Conservation (phyloP, 148 eudicot genomes). For the Chenopodium quinoa region DNA sequence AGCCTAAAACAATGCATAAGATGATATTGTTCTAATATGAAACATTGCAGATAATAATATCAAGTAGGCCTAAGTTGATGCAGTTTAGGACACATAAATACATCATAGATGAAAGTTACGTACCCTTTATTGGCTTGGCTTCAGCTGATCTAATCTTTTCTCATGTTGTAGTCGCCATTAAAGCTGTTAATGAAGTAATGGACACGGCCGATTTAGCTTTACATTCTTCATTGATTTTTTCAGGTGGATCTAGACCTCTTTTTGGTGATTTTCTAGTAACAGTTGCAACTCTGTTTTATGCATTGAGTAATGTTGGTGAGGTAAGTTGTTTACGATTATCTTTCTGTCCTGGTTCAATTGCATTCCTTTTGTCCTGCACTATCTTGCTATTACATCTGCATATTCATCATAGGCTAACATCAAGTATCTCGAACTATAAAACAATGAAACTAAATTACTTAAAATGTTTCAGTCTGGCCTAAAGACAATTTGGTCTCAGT, state of each 20-base stretch:
- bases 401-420: not conserved
- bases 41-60: not conserved
- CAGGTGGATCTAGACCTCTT: conserved; percentile 87
- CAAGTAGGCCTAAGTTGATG: not conserved
- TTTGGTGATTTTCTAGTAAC: conserved; percentile 78
- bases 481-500: not conserved
- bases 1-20: not conserved
- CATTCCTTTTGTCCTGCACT: not conserved
- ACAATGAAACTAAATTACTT: not conserved
- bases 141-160: not conserved
- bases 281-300: conserved; percentile 63
- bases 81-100: not conserved
- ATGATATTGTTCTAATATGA: not conserved
- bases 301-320: conserved; percentile 88
- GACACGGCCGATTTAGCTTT: not conserved
- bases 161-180: not conserved
- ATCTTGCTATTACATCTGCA: not conserved
- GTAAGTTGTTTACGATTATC: conserved; percentile 33
- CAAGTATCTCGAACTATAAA: not conserved
- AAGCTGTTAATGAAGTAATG: not conserved
- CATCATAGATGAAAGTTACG: not conserved
- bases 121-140: not conserved
- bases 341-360: not conserved
- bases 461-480: not conserved
- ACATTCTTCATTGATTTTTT: conserved; percentile 4